phyloP scores from a whole-genome alignment of 2,329 filamentous ascomycete species.

The Diplodia mutila region DNA sequence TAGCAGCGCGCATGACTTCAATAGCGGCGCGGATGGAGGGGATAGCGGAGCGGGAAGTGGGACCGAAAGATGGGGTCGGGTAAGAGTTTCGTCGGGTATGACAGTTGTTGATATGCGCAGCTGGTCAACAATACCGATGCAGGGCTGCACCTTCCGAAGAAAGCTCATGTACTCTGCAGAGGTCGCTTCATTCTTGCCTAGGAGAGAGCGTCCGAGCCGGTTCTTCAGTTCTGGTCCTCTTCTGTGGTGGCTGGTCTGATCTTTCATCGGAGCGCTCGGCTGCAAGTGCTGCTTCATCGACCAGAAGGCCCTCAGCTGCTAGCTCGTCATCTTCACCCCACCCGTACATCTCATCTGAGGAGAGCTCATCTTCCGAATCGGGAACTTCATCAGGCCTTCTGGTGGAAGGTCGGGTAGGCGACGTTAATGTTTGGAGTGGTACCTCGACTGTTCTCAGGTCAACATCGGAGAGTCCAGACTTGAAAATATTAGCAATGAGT shows the following conservation, averaged over 20 bases:
- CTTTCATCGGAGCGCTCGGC: neutral
- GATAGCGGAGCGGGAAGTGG: no score
- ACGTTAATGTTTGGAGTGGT: constrained; percentile 24
- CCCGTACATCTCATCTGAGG: constrained; percentile 69
- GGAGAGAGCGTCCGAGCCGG: neutral
- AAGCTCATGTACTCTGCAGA: neutral
- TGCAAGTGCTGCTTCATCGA: constrained; percentile 36
- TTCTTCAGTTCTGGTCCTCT: neutral
- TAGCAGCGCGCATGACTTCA: no score
- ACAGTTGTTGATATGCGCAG: no score
- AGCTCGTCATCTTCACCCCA: constrained; percentile 68
- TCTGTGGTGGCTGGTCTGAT: constrained; percentile 1
- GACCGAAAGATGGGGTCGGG: no score
- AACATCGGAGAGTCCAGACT: constrained; percentile 41
- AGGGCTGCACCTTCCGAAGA: neutral
- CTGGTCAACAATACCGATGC: neutral
- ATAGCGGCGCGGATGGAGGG: no score
- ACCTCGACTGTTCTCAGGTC: constrained; percentile 8
- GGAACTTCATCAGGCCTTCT: constrained; percentile 61
- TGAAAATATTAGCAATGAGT: constrained; percentile 32
- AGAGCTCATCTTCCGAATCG: constrained; percentile 65
- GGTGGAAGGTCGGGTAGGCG: constrained; percentile 55
- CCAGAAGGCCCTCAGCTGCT: constrained; percentile 41
- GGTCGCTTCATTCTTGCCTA: neutral
- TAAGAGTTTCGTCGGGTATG: no score